Conservation (phyloP, 768 basidiomycete species). For the Hortiboletus campestris region DNA sequence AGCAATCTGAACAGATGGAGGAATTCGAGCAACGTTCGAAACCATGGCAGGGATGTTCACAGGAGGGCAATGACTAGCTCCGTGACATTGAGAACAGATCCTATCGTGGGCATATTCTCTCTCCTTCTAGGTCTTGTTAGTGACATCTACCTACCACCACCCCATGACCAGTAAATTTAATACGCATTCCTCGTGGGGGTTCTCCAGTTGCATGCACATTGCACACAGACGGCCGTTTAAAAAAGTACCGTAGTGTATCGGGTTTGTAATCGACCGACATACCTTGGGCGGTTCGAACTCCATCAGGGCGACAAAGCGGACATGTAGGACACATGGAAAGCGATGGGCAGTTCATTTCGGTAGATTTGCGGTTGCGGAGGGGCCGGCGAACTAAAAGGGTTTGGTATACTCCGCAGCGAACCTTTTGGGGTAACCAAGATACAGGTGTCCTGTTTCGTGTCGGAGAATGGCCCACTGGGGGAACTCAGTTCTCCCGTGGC, state of each 20-base stretch:
- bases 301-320: background rate
- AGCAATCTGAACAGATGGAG: background rate
- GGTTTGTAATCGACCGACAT: background rate
- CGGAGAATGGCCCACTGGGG: background rate
- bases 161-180: no score
- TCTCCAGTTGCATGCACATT: background rate
- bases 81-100: slow-evolving; percentile 8
- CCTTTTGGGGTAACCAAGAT: no score
- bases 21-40: slow-evolving; percentile 20
- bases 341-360: background rate
- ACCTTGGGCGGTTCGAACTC: background rate
- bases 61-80: slow-evolving; percentile 1
- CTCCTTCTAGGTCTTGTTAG: slow-evolving; percentile 11
- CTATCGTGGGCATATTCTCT: slow-evolving; percentile 1
- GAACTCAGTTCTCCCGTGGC: no score
- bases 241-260: background rate
- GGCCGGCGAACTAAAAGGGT: background rate
- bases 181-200: background rate
- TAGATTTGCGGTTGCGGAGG: background rate
- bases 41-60: no score
- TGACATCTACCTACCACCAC: background rate
- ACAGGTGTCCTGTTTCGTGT: background rate
- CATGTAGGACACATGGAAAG: background rate
- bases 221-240: background rate
- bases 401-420: background rate